A percentile compares a stretch with the other conserved stretches of the same genome.
phyloP scores from a whole-genome alignment of 345 rosid genomes.

The Arabidopsis suecica region DNA sequence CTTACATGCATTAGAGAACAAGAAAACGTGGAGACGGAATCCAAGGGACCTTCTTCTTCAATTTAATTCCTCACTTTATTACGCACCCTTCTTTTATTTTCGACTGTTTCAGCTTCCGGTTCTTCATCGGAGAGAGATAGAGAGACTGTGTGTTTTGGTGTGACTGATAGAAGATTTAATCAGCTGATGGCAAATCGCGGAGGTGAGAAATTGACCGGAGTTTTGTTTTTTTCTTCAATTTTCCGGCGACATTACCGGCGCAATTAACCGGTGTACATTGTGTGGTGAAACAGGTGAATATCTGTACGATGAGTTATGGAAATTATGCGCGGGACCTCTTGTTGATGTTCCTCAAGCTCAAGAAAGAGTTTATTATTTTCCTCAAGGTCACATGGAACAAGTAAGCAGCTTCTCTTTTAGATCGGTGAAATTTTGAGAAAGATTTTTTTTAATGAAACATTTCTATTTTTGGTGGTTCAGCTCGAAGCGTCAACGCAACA shows the following conservation, averaged over 20 bases:
- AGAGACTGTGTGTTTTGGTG: neutral
- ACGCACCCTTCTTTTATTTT: neutral
- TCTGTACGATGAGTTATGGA: conserved; percentile 80
- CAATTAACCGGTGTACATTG: conserved; percentile 1
- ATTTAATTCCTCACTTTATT: conserved; percentile 30
- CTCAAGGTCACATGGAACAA: conserved; percentile 98
- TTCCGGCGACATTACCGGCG: conserved; percentile 13
- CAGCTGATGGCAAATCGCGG: conserved; percentile 58
- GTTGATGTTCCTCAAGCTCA: conserved; percentile 70
- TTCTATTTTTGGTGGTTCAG: conserved; percentile 56
- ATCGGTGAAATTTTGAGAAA: conserved; percentile 16
- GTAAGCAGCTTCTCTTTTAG: conserved; percentile 43
- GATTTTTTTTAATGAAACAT: conserved; percentile 2
- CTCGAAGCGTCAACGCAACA: conserved; percentile 88
- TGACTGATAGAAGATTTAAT: neutral
- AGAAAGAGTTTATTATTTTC: conserved; percentile 80
- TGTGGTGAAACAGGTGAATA: conserved; percentile 30
- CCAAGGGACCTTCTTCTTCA: conserved; percentile 18
- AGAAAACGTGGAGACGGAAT: conserved; percentile 29
- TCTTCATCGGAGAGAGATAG: neutral
- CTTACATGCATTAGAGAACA: conserved; percentile 41
- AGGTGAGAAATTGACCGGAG: conserved; percentile 35
- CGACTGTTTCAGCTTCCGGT: neutral
- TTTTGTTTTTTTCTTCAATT: conserved; percentile 4
- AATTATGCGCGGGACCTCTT: conserved; percentile 82